A percentile compares a stretch with the other conserved stretches of the same genome.
phyloP scores from a whole-genome alignment of 345 rosid species.

The Eucalyptus lansdowneana region DNA sequence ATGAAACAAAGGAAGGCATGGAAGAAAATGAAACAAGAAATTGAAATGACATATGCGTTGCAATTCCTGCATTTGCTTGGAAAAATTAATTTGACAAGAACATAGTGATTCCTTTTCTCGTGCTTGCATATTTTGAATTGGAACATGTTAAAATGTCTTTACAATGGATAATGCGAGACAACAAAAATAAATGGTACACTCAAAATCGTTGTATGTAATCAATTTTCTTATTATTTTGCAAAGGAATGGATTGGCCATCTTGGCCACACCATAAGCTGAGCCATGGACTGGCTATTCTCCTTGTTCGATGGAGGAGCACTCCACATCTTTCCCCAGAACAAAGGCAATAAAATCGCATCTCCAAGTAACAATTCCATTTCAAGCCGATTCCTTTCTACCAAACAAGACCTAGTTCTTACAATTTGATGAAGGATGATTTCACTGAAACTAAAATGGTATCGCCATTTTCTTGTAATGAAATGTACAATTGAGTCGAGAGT shows the following conservation, averaged over 20 bases:
- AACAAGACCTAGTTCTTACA: background rate
- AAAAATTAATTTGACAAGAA: too few species aligned
- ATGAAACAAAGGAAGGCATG: too few species aligned
- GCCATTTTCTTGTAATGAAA: background rate
- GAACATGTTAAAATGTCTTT: too few species aligned
- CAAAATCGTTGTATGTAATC: too few species aligned
- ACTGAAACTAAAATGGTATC: background rate
- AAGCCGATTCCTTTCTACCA: background rate
- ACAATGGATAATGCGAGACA: too few species aligned
- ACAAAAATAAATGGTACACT: too few species aligned
- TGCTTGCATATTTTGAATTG: too few species aligned
- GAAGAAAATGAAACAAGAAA: too few species aligned
- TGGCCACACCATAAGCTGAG: background rate
- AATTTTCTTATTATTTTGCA: too few species aligned
- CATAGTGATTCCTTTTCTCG: too few species aligned
- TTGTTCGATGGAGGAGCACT: background rate
- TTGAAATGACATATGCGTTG: too few species aligned
- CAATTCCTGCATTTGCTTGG: accelerated
- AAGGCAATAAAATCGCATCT: background rate
- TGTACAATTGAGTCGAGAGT: background rate
- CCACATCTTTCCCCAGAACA: background rate
- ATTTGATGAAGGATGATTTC: background rate
- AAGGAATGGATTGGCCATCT: background rate
- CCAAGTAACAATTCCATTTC: background rate
- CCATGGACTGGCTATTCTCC: background rate